Conservation (phyloP, 2,329 filamentous ascomycete species). For the Talaromyces sp. region DNA sequence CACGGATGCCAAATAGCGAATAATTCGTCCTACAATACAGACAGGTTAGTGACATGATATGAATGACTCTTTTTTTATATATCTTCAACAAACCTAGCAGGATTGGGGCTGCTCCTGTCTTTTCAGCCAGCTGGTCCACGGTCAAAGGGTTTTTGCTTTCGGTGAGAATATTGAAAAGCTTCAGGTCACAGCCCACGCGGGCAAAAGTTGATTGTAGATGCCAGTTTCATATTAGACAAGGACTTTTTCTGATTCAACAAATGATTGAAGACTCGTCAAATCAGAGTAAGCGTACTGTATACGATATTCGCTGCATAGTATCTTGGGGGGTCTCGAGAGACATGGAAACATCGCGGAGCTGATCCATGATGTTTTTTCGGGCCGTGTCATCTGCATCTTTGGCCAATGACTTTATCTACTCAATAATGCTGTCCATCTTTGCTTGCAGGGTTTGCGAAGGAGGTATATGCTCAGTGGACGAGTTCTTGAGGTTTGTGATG, state of each 20-base stretch:
- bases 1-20: constrained; percentile 21
- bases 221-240: constrained; percentile 4
- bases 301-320: constrained; percentile 13
- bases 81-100: neutral
- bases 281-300: neutral
- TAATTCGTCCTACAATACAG: constrained; percentile 13
- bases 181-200: constrained; percentile 17
- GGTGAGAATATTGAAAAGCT: constrained; percentile 15
- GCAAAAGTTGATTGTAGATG: constrained; percentile 14
- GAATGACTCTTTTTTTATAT: neutral
- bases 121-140: constrained; percentile 12
- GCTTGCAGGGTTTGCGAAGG: neutral
- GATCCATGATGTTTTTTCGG: constrained; percentile 14
- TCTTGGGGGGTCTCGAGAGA: constrained; percentile 17
- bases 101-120: constrained; percentile 6
- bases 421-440: constrained; percentile 1
- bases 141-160: constrained; percentile 12
- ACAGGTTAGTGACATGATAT: neutral
- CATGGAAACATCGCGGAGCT: constrained; percentile 12
- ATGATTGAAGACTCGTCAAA: neutral
- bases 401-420: constrained; percentile 15
- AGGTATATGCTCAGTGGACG: too few relatives aligned
- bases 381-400: constrained; percentile 13
- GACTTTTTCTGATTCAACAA: neutral
- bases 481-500: too few relatives aligned